Evolutionary conservation across 805 yeast species (phyloP).

Genomic region (Candida michaelii): DNA sequence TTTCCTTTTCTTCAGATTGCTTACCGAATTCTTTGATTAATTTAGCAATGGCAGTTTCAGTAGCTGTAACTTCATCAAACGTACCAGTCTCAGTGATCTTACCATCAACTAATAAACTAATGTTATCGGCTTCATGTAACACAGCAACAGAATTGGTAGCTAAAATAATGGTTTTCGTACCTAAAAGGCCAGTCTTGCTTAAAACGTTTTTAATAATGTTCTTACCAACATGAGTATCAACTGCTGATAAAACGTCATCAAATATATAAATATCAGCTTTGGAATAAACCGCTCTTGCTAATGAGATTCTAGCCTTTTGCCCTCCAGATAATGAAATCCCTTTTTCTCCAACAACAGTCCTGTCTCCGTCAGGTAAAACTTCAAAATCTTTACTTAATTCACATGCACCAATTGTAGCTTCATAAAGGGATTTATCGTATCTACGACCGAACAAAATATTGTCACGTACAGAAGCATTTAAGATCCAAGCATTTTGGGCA

Average conservation of each 20-base stretch:
- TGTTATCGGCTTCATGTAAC: conserved; percentile 33
- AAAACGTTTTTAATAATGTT: conserved; percentile 32
- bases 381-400: conserved; percentile 35
- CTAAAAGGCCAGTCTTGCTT: conserved; percentile 30
- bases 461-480: conserved; percentile 40
- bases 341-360: conserved; percentile 45
- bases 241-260: conserved; percentile 44
- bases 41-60: conserved; percentile 32
- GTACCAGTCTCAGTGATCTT: conserved; percentile 42
- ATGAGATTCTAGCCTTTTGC: conserved; percentile 41
- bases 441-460: conserved; percentile 39
- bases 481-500: conserved; percentile 43
- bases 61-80: conserved; percentile 47
- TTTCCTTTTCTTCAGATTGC: conserved; percentile 15
- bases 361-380: conserved; percentile 40
- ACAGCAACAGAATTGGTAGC: conserved; percentile 42
- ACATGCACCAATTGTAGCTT: conserved; percentile 36
- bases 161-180: conserved; percentile 34
- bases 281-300: conserved; percentile 44
- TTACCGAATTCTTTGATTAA: conserved; percentile 33
- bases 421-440: conserved; percentile 31
- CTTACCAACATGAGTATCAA: conserved; percentile 44
- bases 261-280: conserved; percentile 40
- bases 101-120: conserved; percentile 29
- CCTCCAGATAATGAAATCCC: conserved; percentile 45